A percentile compares a stretch with the other conserved stretches of the same genome.
Conservation (phyloP, 768 basidiomycete species). For the Leccinum subtestaceum region DNA sequence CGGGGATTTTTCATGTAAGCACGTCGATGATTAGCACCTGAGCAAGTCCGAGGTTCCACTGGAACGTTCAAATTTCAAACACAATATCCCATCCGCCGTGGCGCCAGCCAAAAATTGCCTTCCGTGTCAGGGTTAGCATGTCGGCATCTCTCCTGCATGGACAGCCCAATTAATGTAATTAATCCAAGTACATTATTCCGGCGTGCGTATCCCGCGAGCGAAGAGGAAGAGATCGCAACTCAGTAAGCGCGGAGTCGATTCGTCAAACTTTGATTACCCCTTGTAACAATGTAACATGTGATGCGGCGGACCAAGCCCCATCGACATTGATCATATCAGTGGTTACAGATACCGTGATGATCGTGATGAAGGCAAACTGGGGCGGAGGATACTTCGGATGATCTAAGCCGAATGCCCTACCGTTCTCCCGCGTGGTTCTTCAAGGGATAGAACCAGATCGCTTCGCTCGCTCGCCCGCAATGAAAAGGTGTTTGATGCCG, state of each 20-base stretch:
- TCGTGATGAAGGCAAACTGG: slow-evolving; percentile 2
- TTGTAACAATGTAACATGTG: not conserved
- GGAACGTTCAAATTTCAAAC: not conserved
- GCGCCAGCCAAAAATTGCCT: not conserved
- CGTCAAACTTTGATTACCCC: slow-evolving; percentile 26
- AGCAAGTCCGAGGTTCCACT: not conserved
- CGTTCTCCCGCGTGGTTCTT: slow-evolving; percentile 13
- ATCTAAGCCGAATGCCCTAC: slow-evolving; percentile 6
- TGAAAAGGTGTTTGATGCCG: slow-evolving; percentile 24
- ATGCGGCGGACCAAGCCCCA: not conserved
- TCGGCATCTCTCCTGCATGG: slow-evolving; percentile 10
- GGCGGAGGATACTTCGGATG: slow-evolving; percentile 10
- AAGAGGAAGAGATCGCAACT: slow-evolving; percentile 15
- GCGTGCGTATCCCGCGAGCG: slow-evolving; percentile 22
- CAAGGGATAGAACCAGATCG: slow-evolving; percentile 11
- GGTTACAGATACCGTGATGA: slow-evolving; percentile 15
- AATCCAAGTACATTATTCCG: slow-evolving; percentile 3
- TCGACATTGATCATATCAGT: not conserved
- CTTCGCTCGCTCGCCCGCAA: slow-evolving; percentile 15
- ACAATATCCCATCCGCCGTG: not conserved
- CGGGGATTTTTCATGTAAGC: not conserved
- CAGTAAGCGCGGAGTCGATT: slow-evolving; percentile 9
- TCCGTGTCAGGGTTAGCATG: slow-evolving; percentile 13
- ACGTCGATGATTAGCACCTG: not conserved
- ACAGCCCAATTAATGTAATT: slow-evolving; percentile 8